Percentiles rank a stretch among this genome's conserved stretches.
Evolutionary conservation across 352 stramenopile genomes (phyloP).

Genomic region (Phytophthora palmivora): DNA sequence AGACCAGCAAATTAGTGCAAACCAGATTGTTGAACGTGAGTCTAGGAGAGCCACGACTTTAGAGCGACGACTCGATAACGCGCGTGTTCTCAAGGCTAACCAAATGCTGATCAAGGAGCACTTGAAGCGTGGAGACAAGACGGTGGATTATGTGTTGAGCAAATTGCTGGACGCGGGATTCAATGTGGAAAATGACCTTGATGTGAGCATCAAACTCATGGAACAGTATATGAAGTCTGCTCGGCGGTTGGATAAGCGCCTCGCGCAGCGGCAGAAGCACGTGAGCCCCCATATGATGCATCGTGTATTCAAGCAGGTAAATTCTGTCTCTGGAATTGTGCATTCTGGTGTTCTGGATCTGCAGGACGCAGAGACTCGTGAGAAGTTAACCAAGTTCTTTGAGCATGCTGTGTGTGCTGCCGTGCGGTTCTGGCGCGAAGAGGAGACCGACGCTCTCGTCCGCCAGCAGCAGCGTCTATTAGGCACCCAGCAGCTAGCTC

Average conservation of each 20-base stretch:
- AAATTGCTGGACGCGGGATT: constrained; percentile 47
- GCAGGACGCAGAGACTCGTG: constrained; percentile 23
- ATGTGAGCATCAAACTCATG: constrained; percentile 67
- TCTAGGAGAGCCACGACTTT: constrained; percentile 45
- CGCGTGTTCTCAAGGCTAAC: constrained; percentile 50
- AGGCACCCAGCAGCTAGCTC: constrained; percentile 31
- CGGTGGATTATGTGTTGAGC: constrained; percentile 51
- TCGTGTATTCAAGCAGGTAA: constrained; percentile 69
- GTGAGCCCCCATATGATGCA: constrained; percentile 68
- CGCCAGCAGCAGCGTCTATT: constrained; percentile 63
- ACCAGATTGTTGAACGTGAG: constrained; percentile 33
- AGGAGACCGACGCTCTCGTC: constrained; percentile 62
- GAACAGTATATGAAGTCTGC: constrained; percentile 82
- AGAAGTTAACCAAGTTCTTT: constrained; percentile 62
- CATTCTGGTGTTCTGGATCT: constrained; percentile 24
- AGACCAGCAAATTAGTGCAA: constrained; percentile 26
- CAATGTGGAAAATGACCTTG: constrained; percentile 52
- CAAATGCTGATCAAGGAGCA: constrained; percentile 59
- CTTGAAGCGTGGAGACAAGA: constrained; percentile 53
- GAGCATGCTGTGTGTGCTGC: constrained; percentile 62
- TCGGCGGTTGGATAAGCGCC: constrained; percentile 60
- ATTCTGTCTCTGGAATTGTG: constrained; percentile 33
- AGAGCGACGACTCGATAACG: constrained; percentile 48
- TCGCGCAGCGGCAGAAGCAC: constrained; percentile 56
- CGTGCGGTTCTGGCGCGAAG: constrained; percentile 63